Percentiles rank a stretch among this genome's conserved stretches.
Conservation (phyloP, 208 protist genomes). For the Leptomonas pyrrhocoris region DNA sequence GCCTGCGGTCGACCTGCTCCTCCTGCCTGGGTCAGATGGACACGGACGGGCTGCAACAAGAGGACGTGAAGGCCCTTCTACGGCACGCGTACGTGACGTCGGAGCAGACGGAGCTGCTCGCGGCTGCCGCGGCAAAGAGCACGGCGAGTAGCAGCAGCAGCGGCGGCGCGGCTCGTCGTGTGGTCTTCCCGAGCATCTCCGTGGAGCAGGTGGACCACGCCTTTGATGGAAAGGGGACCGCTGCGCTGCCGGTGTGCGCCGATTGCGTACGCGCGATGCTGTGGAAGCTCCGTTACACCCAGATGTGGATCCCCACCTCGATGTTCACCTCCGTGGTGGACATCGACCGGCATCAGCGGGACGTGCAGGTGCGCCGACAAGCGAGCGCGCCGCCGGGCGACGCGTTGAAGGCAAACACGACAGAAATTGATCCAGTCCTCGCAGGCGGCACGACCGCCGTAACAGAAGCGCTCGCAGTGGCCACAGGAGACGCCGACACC, state of each 20-base stretch:
- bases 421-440: background rate
- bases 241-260: slow-evolving; percentile 54
- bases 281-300: slow-evolving; percentile 49
- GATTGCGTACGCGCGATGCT: slow-evolving; percentile 66
- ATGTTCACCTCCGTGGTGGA: slow-evolving; percentile 53
- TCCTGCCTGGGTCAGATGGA: slow-evolving; percentile 69
- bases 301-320: slow-evolving; percentile 74
- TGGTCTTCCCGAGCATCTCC: slow-evolving; percentile 25
- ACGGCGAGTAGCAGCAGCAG: background rate
- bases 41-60: slow-evolving; percentile 29
- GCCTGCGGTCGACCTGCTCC: slow-evolving; percentile 59
- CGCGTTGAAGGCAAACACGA: background rate
- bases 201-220: slow-evolving; percentile 25
- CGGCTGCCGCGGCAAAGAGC: slow-evolving; percentile 14
- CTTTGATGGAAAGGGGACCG: slow-evolving; percentile 22
- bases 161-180: background rate
- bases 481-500: background rate
- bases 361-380: slow-evolving; percentile 16
- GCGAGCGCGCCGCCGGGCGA: background rate
- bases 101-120: slow-evolving; percentile 28
- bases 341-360: slow-evolving; percentile 19
- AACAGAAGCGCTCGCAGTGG: background rate
- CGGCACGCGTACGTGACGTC: slow-evolving; percentile 26
- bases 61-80: slow-evolving; percentile 44
- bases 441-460: background rate